Percentiles rank a stretch among this genome's conserved stretches.
These are phyloP conservation scores for Daldinia bambusicola DNA, from an alignment of 495 filamentous ascomycete species.

Conservation along the genomic window DNA sequence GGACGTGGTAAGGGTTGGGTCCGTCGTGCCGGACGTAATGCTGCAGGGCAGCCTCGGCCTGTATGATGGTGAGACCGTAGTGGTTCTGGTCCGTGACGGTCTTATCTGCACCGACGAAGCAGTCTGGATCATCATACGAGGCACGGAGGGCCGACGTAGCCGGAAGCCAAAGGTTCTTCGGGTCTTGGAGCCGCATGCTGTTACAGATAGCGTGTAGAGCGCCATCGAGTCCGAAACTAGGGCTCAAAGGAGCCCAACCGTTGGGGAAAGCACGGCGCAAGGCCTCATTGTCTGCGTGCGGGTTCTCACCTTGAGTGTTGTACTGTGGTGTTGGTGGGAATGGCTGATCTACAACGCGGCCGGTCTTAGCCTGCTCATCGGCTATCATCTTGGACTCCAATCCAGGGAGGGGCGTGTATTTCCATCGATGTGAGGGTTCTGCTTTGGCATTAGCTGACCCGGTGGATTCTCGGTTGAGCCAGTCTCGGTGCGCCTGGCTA, in stretches of 20 bases:
- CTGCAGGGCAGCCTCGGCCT: constrained; percentile 6
- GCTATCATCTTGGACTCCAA: neutral
- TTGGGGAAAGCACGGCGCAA: neutral
- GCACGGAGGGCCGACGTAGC: neutral
- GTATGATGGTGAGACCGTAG: neutral
- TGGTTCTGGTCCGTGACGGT: neutral
- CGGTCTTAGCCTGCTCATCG: neutral
- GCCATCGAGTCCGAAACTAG: neutral
- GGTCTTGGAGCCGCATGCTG: constrained; percentile 1
- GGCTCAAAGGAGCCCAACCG: neutral
- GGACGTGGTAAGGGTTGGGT: constrained; percentile 1
- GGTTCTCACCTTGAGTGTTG: neutral
- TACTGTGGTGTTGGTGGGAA: neutral
- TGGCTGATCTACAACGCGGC: neutral
- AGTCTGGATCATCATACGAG: neutral
- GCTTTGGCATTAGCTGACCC: neutral
- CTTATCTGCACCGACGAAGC: neutral
- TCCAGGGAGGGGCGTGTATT: neutral
- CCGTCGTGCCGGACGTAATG: neutral
- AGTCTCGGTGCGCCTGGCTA: neutral
- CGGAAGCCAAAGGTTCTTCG: neutral
- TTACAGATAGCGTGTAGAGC: neutral
- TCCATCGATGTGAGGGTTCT: neutral
- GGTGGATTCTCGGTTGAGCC: neutral
- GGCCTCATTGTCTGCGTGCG: neutral